Base-by-base conservation (phyloP, 257 asterid genomes). In the Rubia yunnanensis region DNA sequence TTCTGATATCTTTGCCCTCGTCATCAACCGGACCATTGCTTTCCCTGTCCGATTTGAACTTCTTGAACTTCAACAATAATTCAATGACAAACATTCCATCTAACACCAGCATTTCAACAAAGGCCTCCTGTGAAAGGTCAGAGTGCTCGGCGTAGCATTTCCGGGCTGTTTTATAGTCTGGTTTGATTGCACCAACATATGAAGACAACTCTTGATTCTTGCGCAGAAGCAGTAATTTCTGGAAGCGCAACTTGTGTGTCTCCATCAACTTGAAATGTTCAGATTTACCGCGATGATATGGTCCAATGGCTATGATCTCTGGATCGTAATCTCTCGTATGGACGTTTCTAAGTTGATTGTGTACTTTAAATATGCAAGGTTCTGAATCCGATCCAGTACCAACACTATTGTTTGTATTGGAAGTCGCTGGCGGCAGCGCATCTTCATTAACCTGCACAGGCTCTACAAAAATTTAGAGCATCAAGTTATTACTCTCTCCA, bases 51-150 rank as follows among this genome's bases (percentile, higher is more conserved):
- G 52, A 3, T 0, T 2, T 7, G n/a, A 5, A 14, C 38, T 7
- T 59, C 28, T 26, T 20, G 57, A 31, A 70, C 44, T 60, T 70
- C 0, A 65, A 41, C 6, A 68, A 30, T 1, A 82, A 18, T n/a
- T 79, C 76, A 0, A 82, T 46, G 28, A 82, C 69, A 31, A 82
- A 82, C 53, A 77, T 74, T 22, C 81, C 81, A 22, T 82, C 87
- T 5, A 79, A 26, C 9, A 82, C 65, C 68, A 77, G 9, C 81
- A 82, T 82, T 15, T 61, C 69, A 0, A 73, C 62, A 30, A 82
- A 41, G 7, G 13, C 50, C 3, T 13, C 5, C 18, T 4, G 6
- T 3, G n/a, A 3, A 14, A 3, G 5, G 20, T 14, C 7, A 0
- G 48, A 5, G 50, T 41, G 50, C 7, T 41, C 50, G 7, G 20